A percentile compares a stretch with the other conserved stretches of the same genome.
Conservation (phyloP, 192 early-diverging fungal genomes). For the Linderina pennispora region DNA sequence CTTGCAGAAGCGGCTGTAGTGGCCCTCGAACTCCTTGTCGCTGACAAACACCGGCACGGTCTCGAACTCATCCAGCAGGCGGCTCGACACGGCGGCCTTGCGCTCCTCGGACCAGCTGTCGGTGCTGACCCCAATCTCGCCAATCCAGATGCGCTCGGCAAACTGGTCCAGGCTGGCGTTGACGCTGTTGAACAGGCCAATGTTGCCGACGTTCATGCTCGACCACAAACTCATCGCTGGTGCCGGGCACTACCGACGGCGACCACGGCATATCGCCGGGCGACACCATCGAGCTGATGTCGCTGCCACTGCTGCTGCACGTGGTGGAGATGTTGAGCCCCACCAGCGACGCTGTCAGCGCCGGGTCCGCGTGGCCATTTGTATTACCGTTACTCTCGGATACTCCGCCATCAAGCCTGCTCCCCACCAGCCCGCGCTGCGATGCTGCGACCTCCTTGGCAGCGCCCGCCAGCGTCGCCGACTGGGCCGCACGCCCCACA, state of each 20-base stretch:
- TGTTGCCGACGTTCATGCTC: constrained; percentile 81
- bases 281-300: neutral
- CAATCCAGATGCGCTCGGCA: constrained; percentile 64
- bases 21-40: constrained; percentile 80
- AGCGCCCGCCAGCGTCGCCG: no score
- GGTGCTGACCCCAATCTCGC: constrained; percentile 71
- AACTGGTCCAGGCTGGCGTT: constrained; percentile 56
- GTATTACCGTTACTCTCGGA: no score
- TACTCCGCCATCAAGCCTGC: no score
- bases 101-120: constrained; percentile 59
- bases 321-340: no score
- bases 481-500: no score
- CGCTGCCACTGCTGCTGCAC: neutral
- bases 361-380: no score
- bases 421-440: no score
- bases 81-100: constrained; percentile 51
- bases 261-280: constrained; percentile 1
- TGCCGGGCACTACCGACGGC: constrained; percentile 16
- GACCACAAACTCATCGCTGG: constrained; percentile 53
- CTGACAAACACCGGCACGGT: constrained; percentile 76
- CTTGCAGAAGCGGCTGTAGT: constrained; percentile 93
- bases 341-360: no score
- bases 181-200: constrained; percentile 92
- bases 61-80: constrained; percentile 56
- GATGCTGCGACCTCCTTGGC: no score